Evolutionary conservation across 2,329 filamentous ascomycete genomes (phyloP).

Genomic region (Aureobasidium pullulans): DNA sequence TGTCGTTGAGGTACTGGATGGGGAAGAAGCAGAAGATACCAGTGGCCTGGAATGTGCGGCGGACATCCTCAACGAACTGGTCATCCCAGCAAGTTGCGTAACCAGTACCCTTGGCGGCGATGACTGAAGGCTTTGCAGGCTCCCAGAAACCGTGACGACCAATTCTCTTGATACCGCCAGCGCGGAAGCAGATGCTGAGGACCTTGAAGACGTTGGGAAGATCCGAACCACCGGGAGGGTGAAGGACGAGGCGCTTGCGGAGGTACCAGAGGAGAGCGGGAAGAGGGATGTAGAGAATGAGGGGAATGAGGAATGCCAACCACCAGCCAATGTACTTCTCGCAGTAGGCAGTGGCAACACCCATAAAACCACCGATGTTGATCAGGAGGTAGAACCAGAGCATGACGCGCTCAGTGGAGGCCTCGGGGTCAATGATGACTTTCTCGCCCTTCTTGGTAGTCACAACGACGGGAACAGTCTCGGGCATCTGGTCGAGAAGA

Average conservation of each 20-base stretch:
- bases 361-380: constrained; percentile 63
- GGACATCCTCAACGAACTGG: constrained; percentile 62
- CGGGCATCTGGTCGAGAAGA: constrained; percentile 39
- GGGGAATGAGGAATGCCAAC: constrained; percentile 54
- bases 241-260: constrained; percentile 20
- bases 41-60: constrained; percentile 57
- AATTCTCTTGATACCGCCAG: constrained; percentile 19
- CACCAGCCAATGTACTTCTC: constrained; percentile 58
- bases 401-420: constrained; percentile 40
- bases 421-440: constrained; percentile 39
- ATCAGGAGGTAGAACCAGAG: constrained; percentile 65
- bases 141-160: constrained; percentile 20
- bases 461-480: constrained; percentile 32
- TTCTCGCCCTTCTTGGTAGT: constrained; percentile 34
- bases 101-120: constrained; percentile 19
- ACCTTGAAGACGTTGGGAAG: constrained; percentile 21
- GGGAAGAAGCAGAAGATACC: constrained; percentile 54
- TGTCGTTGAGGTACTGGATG: constrained; percentile 32
- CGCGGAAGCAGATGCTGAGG: constrained; percentile 17
- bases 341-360: constrained; percentile 59
- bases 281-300: constrained; percentile 53
- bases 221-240: constrained; percentile 21
- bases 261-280: constrained; percentile 23
- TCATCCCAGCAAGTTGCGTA: constrained; percentile 50
- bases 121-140: constrained; percentile 22